Base-by-base conservation (phyloP, 768 basidiomycete species). In the Rhodotorula paludigena region DNA sequence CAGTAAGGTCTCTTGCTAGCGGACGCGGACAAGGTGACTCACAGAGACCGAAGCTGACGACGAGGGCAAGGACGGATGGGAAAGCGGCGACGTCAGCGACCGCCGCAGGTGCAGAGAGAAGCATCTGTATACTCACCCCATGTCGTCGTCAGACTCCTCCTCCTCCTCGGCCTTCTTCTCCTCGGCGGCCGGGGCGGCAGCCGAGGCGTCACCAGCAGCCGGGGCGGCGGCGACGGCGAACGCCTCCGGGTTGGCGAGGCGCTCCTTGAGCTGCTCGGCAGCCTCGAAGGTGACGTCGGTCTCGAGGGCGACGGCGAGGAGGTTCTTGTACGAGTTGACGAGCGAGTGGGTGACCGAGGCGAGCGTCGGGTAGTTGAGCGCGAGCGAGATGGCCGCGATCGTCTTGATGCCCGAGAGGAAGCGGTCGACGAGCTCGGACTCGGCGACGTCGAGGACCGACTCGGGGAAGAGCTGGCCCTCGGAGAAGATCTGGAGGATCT, bases 261-360 rank as follows among this genome's bases (percentile, higher is more conserved):
- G 90, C 77, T 89, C 94, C 84, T 96, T 97, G 81, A 89, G 92
- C 89, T 96, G 90, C 78, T 90, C 90, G 64, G 89, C 84, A 68
- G 87, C 92, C 77, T 93, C 90, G 80, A 97, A 97, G 60, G 87
- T 85, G 85, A 92, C 92, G 53, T 98, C 93, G 68, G 96, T 97
- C 58, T 60, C 66, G 67, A 71, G 62, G 47, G 66, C 68, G 57
- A 67, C 28, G 45, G 91, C 89, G 72, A 99, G 81, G 72, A 98
- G 81, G 84, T 98, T 99, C 87, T 99, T 99, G 89, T 97, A 98
- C 51, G 92, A 85, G 83, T 97, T 97, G 84, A 98, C 91, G 67
- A 99, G 86, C 38, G 91, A 89, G 85, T 99, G 96, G 52, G 84
- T 81, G 73, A 98, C 87, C 49, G 94, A 97, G 72, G 88, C 93